Conservation (phyloP, 805 yeast genomes). For the Candida tallmaniae region DNA sequence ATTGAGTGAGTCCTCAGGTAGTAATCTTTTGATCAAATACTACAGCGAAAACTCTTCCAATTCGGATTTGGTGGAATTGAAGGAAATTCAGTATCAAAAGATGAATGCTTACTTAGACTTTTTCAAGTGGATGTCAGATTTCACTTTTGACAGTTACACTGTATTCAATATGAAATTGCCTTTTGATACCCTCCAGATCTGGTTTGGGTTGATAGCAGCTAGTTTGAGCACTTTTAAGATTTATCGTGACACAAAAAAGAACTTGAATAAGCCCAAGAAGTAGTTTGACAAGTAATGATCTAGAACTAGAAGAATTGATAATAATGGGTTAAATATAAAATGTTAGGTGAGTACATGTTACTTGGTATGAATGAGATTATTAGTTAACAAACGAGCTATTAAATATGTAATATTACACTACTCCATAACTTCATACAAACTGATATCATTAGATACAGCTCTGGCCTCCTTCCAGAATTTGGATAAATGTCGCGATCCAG, state of each 20-base stretch:
- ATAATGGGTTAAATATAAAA: no score
- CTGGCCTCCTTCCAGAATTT: constrained; percentile 84
- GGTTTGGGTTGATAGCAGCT: constrained; percentile 43
- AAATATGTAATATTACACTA: no score
- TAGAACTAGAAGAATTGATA: background rate
- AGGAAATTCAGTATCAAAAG: constrained; percentile 34
- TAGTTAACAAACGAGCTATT: no score
- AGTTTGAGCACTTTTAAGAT: constrained; percentile 33
- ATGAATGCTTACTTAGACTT: constrained; percentile 35
- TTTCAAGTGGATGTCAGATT: constrained; percentile 35
- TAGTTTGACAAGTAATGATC: no score
- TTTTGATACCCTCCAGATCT: constrained; percentile 38
- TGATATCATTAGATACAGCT: constrained; percentile 29
- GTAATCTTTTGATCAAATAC: constrained; percentile 6
- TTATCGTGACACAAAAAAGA: constrained; percentile 34
- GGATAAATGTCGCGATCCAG: constrained; percentile 84
- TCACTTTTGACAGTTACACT: constrained; percentile 38
- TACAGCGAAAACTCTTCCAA: constrained; percentile 11
- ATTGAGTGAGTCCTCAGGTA: constrained; percentile 3
- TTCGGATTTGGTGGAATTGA: constrained; percentile 18
- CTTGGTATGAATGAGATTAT: no score
- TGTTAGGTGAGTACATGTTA: background rate
- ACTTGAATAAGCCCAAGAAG: constrained; percentile 7
- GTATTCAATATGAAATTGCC: constrained; percentile 34
- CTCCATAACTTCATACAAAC: constrained; percentile 29